These are phyloP conservation scores for Chlorella sorokiniana DNA, from an alignment of 139 green algal genomes.

Conservation along the genomic window DNA sequence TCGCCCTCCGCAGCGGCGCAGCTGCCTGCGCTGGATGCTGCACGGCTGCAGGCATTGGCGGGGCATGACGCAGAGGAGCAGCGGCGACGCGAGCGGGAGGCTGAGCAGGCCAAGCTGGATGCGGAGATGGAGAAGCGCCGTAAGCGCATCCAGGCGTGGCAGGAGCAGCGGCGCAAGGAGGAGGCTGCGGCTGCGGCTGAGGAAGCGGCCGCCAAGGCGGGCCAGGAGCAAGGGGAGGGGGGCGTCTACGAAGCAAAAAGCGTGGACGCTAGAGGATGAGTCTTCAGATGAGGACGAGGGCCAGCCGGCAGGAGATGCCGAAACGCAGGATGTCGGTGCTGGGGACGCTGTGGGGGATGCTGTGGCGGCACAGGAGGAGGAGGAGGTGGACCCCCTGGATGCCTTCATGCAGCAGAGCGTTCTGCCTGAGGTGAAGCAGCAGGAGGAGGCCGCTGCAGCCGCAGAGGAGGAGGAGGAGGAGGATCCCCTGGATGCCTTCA, in stretches of 20 bases:
- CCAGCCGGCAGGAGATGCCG: background rate
- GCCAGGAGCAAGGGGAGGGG: background rate
- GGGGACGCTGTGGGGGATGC: background rate
- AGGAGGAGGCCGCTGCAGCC: background rate
- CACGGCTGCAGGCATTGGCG: constrained; percentile 24
- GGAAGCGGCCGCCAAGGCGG: background rate
- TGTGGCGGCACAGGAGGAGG: constrained; percentile 36
- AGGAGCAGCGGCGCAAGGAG: constrained; percentile 52
- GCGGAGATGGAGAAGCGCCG: constrained; percentile 70
- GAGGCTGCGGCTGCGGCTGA: constrained; percentile 25
- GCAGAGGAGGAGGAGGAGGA: constrained; percentile 8
- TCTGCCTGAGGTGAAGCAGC: constrained; percentile 48
- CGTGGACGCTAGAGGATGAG: constrained; percentile 73
- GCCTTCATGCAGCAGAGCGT: constrained; percentile 88
- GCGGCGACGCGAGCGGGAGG: constrained; percentile 25
- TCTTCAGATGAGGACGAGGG: constrained; percentile 62
- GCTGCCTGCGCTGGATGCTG: constrained; percentile 1
- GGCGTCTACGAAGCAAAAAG: constrained; percentile 30
- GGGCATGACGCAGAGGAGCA: constrained; percentile 39
- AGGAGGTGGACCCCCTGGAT: constrained; percentile 91
- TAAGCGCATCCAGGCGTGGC: constrained; percentile 76
- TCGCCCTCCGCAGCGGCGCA: background rate
- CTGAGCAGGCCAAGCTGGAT: constrained; percentile 61
- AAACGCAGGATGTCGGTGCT: background rate
- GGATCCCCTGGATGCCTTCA: constrained; percentile 96